Base-by-base conservation (phyloP, 306 rosid species). In the Pyrus betulifolia region DNA sequence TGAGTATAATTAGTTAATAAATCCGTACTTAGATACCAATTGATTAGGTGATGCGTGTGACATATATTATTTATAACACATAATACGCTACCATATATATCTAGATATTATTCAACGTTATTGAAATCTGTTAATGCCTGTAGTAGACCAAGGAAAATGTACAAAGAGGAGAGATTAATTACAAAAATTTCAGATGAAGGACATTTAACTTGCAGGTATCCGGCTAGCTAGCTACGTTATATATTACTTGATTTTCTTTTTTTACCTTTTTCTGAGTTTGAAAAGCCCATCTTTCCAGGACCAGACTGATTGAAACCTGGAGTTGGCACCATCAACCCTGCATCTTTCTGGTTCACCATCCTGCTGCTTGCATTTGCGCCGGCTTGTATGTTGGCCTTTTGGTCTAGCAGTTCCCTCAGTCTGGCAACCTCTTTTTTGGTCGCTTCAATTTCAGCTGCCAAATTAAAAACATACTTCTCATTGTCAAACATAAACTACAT, bases 361-460 rank as follows among this genome's bases (percentile, higher is more conserved):
- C 19, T 65, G 8, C 30, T 17, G 28, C 61, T 23, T 69, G 73
- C 9, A 33, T 9, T 55, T 65, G 78, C 28, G 38, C 58, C 64
- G 15, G 72, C 67, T 52, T 79, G 44, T 22, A 45, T 51, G 33
- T 72, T 22, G 5, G 22, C 4, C 13, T 28, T 11, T 77, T 80
- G n/a, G 7, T 3, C 61, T 65, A 7, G 80, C 40, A 89, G 67
- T 69, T 74, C 70, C 60, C 71, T 76, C 69, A 85, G 58, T 77
- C 79, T 85, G 3, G 21, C 35, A 72, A 78, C 70, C 79, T 90
- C 91, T 1, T 76, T 81, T 79, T 25, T 85, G 67, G 78, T 88
- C 79, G 70, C 81, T 69, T 82, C 91, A n/a, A 83, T 73, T 66
- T 81, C 81, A 73, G 45, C 96, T 90, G 76, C 25, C 69, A 74